A percentile compares a stretch with the other conserved stretches of the same genome.
Conservation (phyloP, 371 early-diverging fungal species). For the Smittium mucronatum region DNA sequence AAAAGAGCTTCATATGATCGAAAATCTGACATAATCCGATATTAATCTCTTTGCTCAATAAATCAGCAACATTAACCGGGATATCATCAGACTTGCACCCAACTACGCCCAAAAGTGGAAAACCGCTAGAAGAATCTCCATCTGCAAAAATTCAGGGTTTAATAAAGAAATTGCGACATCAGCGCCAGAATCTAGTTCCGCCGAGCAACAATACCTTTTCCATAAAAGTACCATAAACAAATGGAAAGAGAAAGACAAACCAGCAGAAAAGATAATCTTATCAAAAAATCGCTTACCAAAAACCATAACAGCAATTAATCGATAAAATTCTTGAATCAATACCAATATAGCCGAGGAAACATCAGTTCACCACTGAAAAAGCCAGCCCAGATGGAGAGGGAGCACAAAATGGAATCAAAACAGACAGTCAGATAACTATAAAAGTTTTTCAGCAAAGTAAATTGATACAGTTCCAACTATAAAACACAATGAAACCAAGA, state of each 20-base stretch:
- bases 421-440: not conserved
- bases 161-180: not conserved
- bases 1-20: not conserved
- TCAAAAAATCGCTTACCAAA: not conserved
- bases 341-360: not conserved
- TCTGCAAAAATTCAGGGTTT: not conserved
- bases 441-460: not conserved
- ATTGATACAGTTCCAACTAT: not conserved
- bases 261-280: not conserved
- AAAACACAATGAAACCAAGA: not conserved
- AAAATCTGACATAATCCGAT: not conserved
- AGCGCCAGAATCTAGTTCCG: not conserved
- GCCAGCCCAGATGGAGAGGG: not conserved
- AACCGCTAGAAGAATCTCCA: not conserved
- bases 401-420: not conserved
- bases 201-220: not conserved
- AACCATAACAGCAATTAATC: not conserved
- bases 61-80: too few species aligned
- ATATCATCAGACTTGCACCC: not conserved
- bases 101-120: not conserved
- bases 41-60: not conserved
- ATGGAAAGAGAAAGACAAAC: not conserved
- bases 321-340: not conserved
- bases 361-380: not conserved
- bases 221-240: not conserved